phyloP scores from a whole-genome alignment of 345 rosid genomes.

The Isatis tinctoria region DNA sequence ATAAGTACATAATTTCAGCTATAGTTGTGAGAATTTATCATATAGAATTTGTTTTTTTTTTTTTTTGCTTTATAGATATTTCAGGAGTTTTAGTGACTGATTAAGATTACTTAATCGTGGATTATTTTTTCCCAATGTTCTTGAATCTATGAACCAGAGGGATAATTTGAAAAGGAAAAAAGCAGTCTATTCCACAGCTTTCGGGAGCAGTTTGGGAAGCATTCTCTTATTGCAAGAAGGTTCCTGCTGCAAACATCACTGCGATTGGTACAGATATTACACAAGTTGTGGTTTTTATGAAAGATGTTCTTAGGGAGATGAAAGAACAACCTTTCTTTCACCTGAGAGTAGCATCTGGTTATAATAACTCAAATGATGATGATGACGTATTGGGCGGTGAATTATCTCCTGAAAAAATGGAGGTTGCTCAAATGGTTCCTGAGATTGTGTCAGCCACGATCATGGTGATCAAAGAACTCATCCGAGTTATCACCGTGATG shows the following conservation, averaged over 20 bases:
- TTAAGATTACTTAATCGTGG: neutral
- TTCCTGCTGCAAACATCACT: constrained; percentile 64
- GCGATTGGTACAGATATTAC: constrained; percentile 84
- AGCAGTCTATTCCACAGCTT: constrained; percentile 47
- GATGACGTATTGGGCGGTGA: constrained; percentile 55
- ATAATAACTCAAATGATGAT: constrained; percentile 34
- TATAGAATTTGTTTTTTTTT: neutral
- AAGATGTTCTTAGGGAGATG: constrained; percentile 95
- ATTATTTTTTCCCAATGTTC: neutral
- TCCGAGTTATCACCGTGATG: constrained; percentile 67
- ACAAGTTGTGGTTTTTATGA: constrained; percentile 76
- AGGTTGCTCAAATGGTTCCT: constrained; percentile 55
- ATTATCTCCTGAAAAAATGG: constrained; percentile 85
- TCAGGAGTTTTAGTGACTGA: neutral
- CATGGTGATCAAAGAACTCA: constrained; percentile 63
- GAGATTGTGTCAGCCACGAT: constrained; percentile 56
- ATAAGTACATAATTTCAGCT: neutral
- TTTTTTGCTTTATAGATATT: neutral
- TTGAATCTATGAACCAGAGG: constrained; percentile 30
- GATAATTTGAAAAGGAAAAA: constrained; percentile 45
- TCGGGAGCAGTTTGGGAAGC: constrained; percentile 92
- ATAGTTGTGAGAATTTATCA: neutral
- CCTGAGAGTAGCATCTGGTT: constrained; percentile 29
- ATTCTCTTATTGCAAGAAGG: constrained; percentile 73
- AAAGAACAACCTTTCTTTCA: constrained; percentile 53